Percentiles rank a stretch among this genome's conserved stretches.
Evolutionary conservation across 352 stramenopile species (phyloP).

Genomic region (Aphanomyces invadans): DNA sequence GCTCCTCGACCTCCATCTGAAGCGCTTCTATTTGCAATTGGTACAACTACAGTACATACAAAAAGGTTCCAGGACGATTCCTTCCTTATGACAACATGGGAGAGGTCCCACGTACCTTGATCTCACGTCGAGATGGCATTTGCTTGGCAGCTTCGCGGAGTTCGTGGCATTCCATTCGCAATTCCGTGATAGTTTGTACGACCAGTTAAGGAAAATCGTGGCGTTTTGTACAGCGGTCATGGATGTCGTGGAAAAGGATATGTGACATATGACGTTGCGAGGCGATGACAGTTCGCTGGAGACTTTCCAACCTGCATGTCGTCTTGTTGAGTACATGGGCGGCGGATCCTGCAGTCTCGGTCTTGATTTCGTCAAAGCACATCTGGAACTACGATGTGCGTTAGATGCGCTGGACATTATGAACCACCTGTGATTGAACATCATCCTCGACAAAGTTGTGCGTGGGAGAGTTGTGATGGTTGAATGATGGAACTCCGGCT

Average conservation of each 20-base stretch:
- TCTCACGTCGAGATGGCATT: background rate
- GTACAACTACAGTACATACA: background rate
- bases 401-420: too few species aligned
- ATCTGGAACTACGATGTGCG: conserved; percentile 11
- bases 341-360: background rate
- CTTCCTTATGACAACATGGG: background rate
- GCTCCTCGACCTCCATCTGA: background rate
- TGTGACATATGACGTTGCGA: background rate
- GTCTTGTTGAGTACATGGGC: conserved; percentile 17
- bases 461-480: background rate
- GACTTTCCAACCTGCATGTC: background rate
- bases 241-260: conserved; percentile 2
- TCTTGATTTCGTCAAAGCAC: background rate
- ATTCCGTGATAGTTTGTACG: background rate
- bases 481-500: too few species aligned
- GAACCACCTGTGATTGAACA: background rate
- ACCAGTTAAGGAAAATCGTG: background rate
- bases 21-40: conserved; percentile 16
- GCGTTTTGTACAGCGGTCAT: background rate
- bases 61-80: background rate
- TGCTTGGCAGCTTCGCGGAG: background rate
- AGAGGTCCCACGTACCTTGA: background rate
- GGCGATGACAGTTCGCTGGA: conserved; percentile 1
- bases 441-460: background rate
- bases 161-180: background rate